These are phyloP conservation scores for Takashimella koratensis DNA, from an alignment of 1,284 basidiomycete genomes.

Conservation along the genomic window DNA sequence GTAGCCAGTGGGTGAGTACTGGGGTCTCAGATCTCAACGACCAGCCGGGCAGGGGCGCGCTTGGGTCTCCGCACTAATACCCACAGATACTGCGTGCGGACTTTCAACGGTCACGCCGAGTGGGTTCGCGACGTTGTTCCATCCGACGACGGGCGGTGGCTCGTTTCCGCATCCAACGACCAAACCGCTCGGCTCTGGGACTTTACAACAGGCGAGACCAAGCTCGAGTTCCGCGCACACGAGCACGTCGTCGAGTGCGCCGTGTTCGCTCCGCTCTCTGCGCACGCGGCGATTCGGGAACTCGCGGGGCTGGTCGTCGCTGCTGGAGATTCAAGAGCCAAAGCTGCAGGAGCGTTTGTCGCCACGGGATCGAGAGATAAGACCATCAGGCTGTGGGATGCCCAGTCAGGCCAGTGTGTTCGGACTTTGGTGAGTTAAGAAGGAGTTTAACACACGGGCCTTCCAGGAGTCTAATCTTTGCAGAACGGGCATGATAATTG, in stretches of 20 bases:
- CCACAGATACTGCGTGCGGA: conserved; percentile 58
- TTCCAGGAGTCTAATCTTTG: neutral
- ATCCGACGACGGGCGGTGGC: conserved; percentile 67
- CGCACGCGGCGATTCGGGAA: conserved; percentile 73
- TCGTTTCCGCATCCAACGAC: conserved; percentile 80
- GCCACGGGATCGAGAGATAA: conserved; percentile 84
- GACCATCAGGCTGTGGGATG: conserved; percentile 82
- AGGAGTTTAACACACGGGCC: neutral
- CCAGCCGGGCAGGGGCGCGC: neutral
- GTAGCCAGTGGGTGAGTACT: conserved; percentile 69
- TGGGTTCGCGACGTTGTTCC: conserved; percentile 69
- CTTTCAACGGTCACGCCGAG: conserved; percentile 61
- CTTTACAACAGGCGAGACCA: conserved; percentile 67
- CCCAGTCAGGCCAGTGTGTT: conserved; percentile 68
- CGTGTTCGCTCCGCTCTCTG: conserved; percentile 70
- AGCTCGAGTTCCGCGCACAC: conserved; percentile 79
- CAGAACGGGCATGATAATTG: conserved; percentile 78
- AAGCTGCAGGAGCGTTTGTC: conserved; percentile 57
- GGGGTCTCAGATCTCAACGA: too few species aligned
- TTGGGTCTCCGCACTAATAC: neutral
- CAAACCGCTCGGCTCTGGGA: conserved; percentile 86
- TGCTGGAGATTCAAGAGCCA: conserved; percentile 43
- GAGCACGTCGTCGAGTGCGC: conserved; percentile 82
- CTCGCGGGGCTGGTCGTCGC: conserved; percentile 66
- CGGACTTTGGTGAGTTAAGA: conserved; percentile 56